These are phyloP conservation scores for Beta corolliflora DNA, from an alignment of 179 eudicot genomes.

Conservation along the genomic window DNA sequence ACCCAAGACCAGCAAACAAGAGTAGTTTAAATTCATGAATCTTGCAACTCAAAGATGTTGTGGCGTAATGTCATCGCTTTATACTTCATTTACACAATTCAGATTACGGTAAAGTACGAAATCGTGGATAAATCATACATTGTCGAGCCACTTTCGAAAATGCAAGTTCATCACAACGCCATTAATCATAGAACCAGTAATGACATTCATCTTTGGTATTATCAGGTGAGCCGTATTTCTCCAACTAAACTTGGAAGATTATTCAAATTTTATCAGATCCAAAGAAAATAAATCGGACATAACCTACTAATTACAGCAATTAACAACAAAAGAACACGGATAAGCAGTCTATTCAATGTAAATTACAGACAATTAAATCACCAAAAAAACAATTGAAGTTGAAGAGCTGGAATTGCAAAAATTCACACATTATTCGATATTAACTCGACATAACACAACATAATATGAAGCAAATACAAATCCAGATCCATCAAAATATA, in stretches of 20 bases:
- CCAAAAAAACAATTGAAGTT: neutral
- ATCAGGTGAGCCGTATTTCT: neutral
- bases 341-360: neutral
- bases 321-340: neutral
- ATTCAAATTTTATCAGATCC: constrained; percentile 6
- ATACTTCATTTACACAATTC: neutral
- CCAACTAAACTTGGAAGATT: neutral
- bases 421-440: neutral
- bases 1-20: neutral
- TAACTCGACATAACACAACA: neutral
- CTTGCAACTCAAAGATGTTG: neutral
- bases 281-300: neutral
- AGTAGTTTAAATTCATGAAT: neutral
- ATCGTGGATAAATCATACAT: neutral
- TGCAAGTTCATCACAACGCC: neutral
- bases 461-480: neutral
- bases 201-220: neutral
- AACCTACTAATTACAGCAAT: neutral
- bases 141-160: neutral
- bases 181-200: neutral
- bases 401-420: neutral
- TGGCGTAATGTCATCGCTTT: neutral
- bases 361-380: neutral
- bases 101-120: neutral
- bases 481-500: constrained; percentile 3